Conservation (phyloP, 108 stramenopile genomes). For the Fistulifera pelliculosa region DNA sequence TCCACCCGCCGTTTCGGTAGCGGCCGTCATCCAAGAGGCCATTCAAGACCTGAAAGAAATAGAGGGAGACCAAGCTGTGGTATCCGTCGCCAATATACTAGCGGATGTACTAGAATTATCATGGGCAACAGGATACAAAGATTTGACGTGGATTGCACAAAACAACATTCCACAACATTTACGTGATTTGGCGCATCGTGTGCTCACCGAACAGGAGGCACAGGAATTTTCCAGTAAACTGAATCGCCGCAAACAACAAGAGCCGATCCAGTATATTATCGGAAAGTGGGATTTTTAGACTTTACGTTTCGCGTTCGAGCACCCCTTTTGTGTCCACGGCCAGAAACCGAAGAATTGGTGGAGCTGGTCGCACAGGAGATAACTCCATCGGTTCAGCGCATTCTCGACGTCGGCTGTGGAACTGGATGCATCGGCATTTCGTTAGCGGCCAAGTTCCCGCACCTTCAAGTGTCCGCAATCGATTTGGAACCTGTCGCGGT, state of each 20-base stretch:
- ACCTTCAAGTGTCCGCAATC: conserved; percentile 57
- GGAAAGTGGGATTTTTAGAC: conserved; percentile 92
- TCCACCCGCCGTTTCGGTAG: too few relatives aligned
- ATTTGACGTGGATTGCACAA: conserved; percentile 15
- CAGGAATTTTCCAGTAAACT: conserved; percentile 25
- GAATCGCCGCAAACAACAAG: conserved; percentile 43
- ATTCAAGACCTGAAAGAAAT: not conserved
- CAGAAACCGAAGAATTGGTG: conserved; percentile 95
- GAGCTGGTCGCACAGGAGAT: conserved; percentile 37
- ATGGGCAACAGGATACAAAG: conserved; percentile 52
- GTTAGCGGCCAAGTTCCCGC: conserved; percentile 45
- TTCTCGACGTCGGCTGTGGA: conserved; percentile 88
- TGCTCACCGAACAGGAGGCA: conserved; percentile 33
- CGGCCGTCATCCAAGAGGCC: too few relatives aligned
- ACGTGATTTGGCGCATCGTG: conserved; percentile 13
- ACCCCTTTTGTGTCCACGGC: conserved; percentile 86
- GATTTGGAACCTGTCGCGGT: conserved; percentile 77
- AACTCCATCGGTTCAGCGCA: conserved; percentile 26
- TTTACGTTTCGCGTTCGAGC: conserved; percentile 49
- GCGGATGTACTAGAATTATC: conserved; percentile 42
- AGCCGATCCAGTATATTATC: conserved; percentile 90
- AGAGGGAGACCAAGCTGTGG: conserved; percentile 49
- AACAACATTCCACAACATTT: not conserved
- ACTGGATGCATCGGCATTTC: conserved; percentile 90
- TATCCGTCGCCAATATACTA: conserved; percentile 52